These are phyloP conservation scores for Ramularia endophylla DNA, from an alignment of 2,329 filamentous ascomycete genomes.

Conservation along the genomic window DNA sequence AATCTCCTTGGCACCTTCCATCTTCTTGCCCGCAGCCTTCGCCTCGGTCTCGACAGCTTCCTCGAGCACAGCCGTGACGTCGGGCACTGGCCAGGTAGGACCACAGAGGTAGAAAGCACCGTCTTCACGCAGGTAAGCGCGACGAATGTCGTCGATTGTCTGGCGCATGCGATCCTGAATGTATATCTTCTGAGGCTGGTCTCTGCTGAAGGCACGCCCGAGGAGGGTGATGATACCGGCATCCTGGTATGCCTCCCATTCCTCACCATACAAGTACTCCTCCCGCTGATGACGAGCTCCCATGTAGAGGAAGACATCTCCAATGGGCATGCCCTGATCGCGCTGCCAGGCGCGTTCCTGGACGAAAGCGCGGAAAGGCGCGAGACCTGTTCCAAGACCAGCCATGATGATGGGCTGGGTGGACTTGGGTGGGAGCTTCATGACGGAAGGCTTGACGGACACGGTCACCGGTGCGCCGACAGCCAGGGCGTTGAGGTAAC, in stretches of 20 bases:
- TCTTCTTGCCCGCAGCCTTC: conserved; percentile 43
- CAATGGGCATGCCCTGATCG: conserved; percentile 92
- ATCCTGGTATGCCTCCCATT: conserved; percentile 97
- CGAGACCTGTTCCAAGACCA: conserved; percentile 93
- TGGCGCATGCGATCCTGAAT: conserved; percentile 98
- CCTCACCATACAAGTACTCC: conserved; percentile 97
- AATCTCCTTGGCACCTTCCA: conserved; percentile 63
- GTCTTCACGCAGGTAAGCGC: conserved; percentile 80
- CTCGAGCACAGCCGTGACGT: conserved; percentile 88
- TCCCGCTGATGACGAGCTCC: conserved; percentile 95
- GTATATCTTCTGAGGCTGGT: conserved; percentile 98
- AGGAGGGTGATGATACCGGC: conserved; percentile 93
- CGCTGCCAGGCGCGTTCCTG: conserved; percentile 98
- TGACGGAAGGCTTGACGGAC: conserved; percentile 95
- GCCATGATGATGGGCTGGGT: conserved; percentile 98
- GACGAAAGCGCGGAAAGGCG: conserved; percentile 98
- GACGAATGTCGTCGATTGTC: conserved; percentile 71
- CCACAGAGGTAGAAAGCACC: conserved; percentile 97
- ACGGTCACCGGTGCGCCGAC: conserved; percentile 77
- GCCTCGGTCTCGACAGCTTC: conserved; percentile 81
- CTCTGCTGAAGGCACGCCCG: conserved; percentile 88
- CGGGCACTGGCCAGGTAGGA: conserved; percentile 96
- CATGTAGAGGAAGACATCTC: conserved; percentile 90
- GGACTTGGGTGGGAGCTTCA: conserved; percentile 89
- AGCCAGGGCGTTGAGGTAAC: conserved; percentile 72